Percentiles rank a stretch among this genome's conserved stretches.
phyloP scores from a whole-genome alignment of 371 early-diverging fungal genomes.

The Conidiobolus incongruus region DNA sequence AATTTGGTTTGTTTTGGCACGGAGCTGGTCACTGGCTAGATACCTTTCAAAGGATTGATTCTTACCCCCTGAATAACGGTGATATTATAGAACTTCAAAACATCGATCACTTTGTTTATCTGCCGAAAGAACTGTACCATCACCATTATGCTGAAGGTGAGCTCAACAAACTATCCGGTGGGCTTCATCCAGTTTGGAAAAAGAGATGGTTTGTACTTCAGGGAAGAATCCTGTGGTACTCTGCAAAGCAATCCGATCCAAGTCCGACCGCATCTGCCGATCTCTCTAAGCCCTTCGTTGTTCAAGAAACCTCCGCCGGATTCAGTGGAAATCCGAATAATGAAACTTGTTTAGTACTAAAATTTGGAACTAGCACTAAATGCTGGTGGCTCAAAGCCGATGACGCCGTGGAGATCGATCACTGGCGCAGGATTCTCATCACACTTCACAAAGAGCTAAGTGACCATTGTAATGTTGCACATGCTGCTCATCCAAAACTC shows the following conservation, averaged over 20 bases:
- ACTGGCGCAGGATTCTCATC: constrained; percentile 2
- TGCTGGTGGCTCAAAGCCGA: constrained; percentile 1
- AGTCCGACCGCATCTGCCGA: background rate
- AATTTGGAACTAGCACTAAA: background rate
- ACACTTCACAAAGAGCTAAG: background rate
- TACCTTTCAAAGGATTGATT: background rate
- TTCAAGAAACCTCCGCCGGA: constrained; percentile 1
- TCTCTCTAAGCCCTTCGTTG: background rate
- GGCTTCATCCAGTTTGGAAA: background rate
- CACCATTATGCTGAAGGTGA: constrained; percentile 3
- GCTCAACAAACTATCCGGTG: background rate
- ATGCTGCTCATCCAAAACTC: background rate
- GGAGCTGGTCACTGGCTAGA: constrained; percentile 3
- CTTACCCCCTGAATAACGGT: background rate
- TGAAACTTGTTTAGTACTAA: background rate
- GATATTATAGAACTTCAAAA: constrained; percentile 1
- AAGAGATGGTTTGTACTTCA: background rate
- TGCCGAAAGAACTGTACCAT: background rate
- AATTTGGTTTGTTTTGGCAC: constrained; percentile 1
- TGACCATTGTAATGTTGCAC: background rate
- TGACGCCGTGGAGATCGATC: background rate
- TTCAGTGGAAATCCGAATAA: background rate
- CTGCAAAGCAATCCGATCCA: background rate
- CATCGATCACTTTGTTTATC: background rate
- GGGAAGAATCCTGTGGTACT: background rate